These are phyloP conservation scores for Pyracantha coccinea DNA, from an alignment of 331 rosid genomes.

Conservation along the genomic window DNA sequence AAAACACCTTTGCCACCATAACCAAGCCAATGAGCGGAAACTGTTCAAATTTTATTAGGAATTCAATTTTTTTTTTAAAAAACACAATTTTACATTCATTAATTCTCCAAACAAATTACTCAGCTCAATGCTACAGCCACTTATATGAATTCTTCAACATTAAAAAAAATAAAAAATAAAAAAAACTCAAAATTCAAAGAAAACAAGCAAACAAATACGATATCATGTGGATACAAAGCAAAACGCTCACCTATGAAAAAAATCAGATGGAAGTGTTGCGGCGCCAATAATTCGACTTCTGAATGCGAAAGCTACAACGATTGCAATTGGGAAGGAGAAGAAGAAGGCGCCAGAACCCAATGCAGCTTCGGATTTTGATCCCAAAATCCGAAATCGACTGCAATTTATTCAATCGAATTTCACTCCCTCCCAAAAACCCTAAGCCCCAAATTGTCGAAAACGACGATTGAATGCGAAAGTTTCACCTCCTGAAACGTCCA, in stretches of 20 bases:
- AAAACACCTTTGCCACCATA: background rate
- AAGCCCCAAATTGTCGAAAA: background rate
- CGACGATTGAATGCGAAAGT: background rate
- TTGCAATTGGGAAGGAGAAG: background rate
- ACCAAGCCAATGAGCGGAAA: background rate
- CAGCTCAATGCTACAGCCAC: background rate
- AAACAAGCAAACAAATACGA: background rate
- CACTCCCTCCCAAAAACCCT: background rate
- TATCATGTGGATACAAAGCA: background rate
- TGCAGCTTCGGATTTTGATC: background rate
- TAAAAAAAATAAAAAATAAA: background rate
- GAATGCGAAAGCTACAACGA: background rate
- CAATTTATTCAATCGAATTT: background rate
- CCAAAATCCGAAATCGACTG: background rate
- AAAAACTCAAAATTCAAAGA: background rate
- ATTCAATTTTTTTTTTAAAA: background rate
- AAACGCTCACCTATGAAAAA: background rate
- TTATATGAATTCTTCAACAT: background rate
- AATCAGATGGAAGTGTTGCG: background rate
- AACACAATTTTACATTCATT: background rate
- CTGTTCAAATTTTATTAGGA: background rate
- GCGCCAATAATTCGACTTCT: background rate
- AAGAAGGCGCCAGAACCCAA: background rate
- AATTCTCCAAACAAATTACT: background rate
- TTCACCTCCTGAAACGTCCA: too few species aligned